Base-by-base conservation (phyloP, 768 basidiomycete species). In the Tylopilus sp. region DNA sequence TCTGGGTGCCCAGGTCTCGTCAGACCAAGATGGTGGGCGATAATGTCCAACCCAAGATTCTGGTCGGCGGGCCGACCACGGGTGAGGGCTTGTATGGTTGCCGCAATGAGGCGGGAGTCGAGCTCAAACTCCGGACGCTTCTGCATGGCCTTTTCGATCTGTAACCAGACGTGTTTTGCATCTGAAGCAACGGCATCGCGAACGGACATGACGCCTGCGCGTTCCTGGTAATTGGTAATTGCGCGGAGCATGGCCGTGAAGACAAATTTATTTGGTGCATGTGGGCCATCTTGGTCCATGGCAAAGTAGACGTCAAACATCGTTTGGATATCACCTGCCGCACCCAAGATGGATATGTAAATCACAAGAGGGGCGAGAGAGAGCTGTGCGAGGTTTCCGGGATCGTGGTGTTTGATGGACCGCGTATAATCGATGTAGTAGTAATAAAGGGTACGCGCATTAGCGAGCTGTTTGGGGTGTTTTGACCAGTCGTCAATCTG, bases 231-330 rank as follows among this genome's bases (percentile, higher is more conserved):
- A 29, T 50, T 56, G 61, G 48, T 76, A 61, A 66, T 64, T 43
- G 81, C 80, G 40, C 76, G 74, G 61, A 93, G 79, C 72, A 92
- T 80, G 44, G 80, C 78, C 9, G 85, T 81, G 66, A 80, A 91
- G 22, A 87, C 72, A 57, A 77, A 75, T 46, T 76, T 74, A 58
- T 85, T 74, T 5, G 89, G 81, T 0, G 82, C 74, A n/a, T 84
- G 63, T 4, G 78, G 80, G 9, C 87, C 88, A 4, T 81, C 76
- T n/a, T 76, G 62, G 50, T 85, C 83, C 65, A 92, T 69, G 14
- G 76, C 75, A 57, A 87, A 81, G 70, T 84, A 92, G 45, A 92
- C 81, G 54, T 91, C 87, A 58, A 89, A 88, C 16, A 90, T 78
- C 52, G 79, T 79, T 56, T 89, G 83, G 53, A 84, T 79, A 11